Evolutionary conservation across 495 filamentous ascomycete species (phyloP).

Genomic region (Annulohypoxylon nitens): DNA sequence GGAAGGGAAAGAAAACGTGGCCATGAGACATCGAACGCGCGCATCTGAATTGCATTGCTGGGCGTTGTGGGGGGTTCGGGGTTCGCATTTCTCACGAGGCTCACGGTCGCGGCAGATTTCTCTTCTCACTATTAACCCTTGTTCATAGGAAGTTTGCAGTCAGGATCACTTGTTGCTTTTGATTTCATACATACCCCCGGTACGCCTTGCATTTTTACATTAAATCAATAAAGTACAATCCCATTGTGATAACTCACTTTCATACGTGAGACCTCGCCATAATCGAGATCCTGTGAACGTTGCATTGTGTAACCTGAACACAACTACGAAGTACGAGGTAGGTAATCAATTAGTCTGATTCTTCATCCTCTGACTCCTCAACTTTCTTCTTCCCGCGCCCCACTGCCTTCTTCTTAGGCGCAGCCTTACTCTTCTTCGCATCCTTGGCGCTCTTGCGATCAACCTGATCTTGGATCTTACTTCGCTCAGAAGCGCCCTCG

Average conservation of each 20-base stretch:
- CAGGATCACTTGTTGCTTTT: conserved; percentile 15
- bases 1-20: background rate
- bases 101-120: background rate
- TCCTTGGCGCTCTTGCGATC: conserved; percentile 74
- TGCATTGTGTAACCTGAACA: background rate
- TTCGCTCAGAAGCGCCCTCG: conserved; percentile 75
- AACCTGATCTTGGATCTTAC: conserved; percentile 80
- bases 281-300: background rate
- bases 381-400: conserved; percentile 52
- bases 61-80: conserved; percentile 17
- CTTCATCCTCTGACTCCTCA: conserved; percentile 52
- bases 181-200: conserved; percentile 24
- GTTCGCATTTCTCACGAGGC: conserved; percentile 9
- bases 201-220: conserved; percentile 28
- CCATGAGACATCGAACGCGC: background rate
- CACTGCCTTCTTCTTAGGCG: conserved; percentile 45
- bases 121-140: background rate
- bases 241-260: background rate
- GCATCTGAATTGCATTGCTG: conserved; percentile 3
- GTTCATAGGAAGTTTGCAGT: conserved; percentile 2
- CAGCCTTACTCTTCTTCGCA: conserved; percentile 61
- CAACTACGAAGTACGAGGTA: background rate
- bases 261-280: background rate
- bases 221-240: conserved; percentile 15
- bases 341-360: conserved; percentile 49